Conservation (phyloP, 2,329 filamentous ascomycete genomes). For the Phialophora expanda region DNA sequence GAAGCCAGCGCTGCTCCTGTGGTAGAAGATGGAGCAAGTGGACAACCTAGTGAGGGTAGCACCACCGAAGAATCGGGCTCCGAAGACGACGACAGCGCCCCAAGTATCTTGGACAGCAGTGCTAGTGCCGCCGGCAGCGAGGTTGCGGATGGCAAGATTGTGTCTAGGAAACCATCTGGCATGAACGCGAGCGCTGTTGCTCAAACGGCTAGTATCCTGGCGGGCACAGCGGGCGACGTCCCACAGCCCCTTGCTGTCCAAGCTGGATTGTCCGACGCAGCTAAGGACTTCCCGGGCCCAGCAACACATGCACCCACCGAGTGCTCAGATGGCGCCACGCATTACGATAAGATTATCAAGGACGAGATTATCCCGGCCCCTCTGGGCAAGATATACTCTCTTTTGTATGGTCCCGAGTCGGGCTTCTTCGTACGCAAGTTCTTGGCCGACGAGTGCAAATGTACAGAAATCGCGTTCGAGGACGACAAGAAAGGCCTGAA, state of each 20-base stretch:
- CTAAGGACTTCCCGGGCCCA: slow-evolving; percentile 81
- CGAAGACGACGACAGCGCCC: slow-evolving; percentile 58
- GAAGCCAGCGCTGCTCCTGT: slow-evolving; percentile 91
- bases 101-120: slow-evolving; percentile 64
- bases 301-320: slow-evolving; percentile 80
- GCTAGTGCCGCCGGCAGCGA: slow-evolving; percentile 63
- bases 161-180: slow-evolving; percentile 74
- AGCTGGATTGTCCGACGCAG: slow-evolving; percentile 38
- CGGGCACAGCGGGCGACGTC: slow-evolving; percentile 29
- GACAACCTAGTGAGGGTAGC: slow-evolving; percentile 67
- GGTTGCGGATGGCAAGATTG: slow-evolving; percentile 55
- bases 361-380: slow-evolving; percentile 88
- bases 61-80: slow-evolving; percentile 60
- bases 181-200: slow-evolving; percentile 44
- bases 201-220: slow-evolving; percentile 34
- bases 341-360: slow-evolving; percentile 83
- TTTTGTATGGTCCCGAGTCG: slow-evolving; percentile 84
- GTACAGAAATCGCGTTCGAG: slow-evolving; percentile 81
- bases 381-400: slow-evolving; percentile 85
- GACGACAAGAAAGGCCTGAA: slow-evolving; percentile 78
- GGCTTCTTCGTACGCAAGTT: slow-evolving; percentile 84
- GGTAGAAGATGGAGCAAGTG: slow-evolving; percentile 64
- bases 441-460: slow-evolving; percentile 78
- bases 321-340: slow-evolving; percentile 76
- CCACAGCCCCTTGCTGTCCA: slow-evolving; percentile 47